Evolutionary conservation across 2,329 filamentous ascomycete species (phyloP).

Genomic region (Fusarium ramigenum): DNA sequence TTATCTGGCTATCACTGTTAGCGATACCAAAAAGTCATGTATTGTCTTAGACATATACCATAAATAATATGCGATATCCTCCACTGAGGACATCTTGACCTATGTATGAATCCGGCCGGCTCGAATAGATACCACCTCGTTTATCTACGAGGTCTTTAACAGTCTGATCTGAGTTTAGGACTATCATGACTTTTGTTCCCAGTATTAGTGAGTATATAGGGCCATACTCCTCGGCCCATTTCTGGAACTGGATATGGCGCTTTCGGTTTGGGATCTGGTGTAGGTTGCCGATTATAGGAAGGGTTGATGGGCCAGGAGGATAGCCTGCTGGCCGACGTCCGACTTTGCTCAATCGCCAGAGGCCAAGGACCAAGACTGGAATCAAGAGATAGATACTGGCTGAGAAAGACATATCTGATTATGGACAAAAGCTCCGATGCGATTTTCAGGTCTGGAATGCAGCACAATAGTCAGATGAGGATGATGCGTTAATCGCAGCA

Average conservation of each 20-base stretch:
- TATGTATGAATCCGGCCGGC: background rate
- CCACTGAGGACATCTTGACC: background rate
- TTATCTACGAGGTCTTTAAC: background rate
- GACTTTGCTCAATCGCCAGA: background rate
- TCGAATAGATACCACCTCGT: background rate
- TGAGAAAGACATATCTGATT: background rate
- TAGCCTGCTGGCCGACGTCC: background rate
- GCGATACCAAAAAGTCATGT: too few relatives aligned
- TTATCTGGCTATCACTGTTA: background rate
- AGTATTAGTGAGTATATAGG: background rate
- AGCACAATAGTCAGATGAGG: background rate
- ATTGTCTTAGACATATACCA: background rate
- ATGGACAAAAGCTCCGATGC: fast-evolving
- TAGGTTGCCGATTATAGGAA: background rate
- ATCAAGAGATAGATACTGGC: background rate
- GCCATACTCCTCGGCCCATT: background rate
- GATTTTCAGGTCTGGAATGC: fast-evolving
- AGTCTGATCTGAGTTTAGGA: background rate
- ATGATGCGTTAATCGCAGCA: fast-evolving
- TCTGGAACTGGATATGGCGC: background rate
- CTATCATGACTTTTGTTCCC: background rate
- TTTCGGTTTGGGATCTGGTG: background rate
- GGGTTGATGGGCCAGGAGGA: background rate
- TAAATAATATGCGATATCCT: background rate
- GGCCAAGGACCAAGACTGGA: background rate